These are phyloP conservation scores for Pyrrhoderma lamaoense DNA, from an alignment of 1,284 basidiomycete species.

Conservation along the genomic window DNA sequence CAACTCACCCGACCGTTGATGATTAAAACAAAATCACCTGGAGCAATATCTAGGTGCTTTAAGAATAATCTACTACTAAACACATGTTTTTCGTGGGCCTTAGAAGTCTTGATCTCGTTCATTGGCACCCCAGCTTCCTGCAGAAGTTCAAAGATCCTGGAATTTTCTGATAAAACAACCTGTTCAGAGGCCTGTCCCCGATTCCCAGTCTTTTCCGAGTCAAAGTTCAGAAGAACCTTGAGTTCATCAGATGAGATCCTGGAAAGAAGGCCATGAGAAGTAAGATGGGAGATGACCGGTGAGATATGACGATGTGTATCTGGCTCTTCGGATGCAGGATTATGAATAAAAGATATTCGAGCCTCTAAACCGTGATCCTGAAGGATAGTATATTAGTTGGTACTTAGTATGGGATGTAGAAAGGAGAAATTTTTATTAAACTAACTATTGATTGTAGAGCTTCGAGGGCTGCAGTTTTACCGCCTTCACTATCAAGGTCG, in stretches of 20 bases:
- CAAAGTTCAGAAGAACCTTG: conserved; percentile 7
- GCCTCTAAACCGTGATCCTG: conserved; percentile 39
- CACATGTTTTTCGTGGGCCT: conserved; percentile 35
- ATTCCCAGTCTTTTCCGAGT: conserved; percentile 19
- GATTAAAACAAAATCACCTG: conserved; percentile 34
- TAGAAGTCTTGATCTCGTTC: conserved; percentile 26
- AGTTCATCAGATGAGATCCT: conserved; percentile 25
- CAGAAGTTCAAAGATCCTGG: conserved; percentile 30
- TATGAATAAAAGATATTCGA: conserved; percentile 61
- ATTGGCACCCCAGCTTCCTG: conserved; percentile 27
- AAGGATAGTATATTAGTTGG: conserved; percentile 4
- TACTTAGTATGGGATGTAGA: too few species aligned
- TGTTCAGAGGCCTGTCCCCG: conserved; percentile 27
- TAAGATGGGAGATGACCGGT: conserved; percentile 38
- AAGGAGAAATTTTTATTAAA: conserved; percentile 10
- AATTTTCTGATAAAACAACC: conserved; percentile 31
- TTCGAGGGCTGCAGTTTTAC: conserved; percentile 49
- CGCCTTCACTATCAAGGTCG: conserved; percentile 66
- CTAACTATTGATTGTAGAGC: conserved; percentile 61
- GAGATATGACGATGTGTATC: conserved; percentile 17
- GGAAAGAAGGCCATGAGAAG: conserved; percentile 33
- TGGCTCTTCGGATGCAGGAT: conserved; percentile 30
- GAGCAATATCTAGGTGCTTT: conserved; percentile 44
- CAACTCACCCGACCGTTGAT: conserved; percentile 74
- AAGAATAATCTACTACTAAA: conserved; percentile 38